Conservation (phyloP, 2,329 filamentous ascomycete genomes). For the Ramularia endophylla region DNA sequence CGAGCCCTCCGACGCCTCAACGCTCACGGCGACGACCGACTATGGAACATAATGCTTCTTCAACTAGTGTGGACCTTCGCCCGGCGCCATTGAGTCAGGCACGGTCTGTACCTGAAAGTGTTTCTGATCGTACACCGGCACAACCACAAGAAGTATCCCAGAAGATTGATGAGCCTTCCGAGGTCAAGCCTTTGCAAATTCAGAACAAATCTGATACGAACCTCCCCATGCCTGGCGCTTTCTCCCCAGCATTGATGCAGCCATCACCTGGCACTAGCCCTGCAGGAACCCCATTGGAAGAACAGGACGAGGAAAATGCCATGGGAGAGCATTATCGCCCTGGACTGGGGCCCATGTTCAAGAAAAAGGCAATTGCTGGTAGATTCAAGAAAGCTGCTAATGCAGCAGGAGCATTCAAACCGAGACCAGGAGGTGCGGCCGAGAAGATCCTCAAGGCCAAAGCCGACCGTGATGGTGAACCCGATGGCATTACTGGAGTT, state of each 20-base stretch:
- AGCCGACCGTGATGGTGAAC: conserved; percentile 57
- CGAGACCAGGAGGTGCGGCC: conserved; percentile 77
- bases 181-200: conserved; percentile 15
- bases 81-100: conserved; percentile 26
- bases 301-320: conserved; percentile 13
- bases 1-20: conserved; percentile 20
- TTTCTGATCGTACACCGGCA: too few species aligned
- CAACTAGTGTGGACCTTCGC: conserved; percentile 23
- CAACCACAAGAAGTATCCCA: not conserved
- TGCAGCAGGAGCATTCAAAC: conserved; percentile 69
- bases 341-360: conserved; percentile 86
- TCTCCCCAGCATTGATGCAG: conserved; percentile 7
- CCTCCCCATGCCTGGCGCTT: conserved; percentile 12
- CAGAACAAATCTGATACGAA: conserved; percentile 15
- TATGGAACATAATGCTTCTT: conserved; percentile 13
- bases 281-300: conserved; percentile 16
- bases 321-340: conserved; percentile 52
- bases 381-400: conserved; percentile 76
- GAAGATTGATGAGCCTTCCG: conserved; percentile 10
- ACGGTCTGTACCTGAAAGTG: conserved; percentile 3
- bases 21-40: conserved; percentile 18
- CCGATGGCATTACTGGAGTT: conserved; percentile 85
- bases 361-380: conserved; percentile 65
- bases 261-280: conserved; percentile 6
- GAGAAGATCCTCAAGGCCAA: conserved; percentile 58